A percentile compares a stretch with the other conserved stretches of the same genome.
Evolutionary conservation across 345 rosid species (phyloP).

Genomic region (Erucastrum elatum): DNA sequence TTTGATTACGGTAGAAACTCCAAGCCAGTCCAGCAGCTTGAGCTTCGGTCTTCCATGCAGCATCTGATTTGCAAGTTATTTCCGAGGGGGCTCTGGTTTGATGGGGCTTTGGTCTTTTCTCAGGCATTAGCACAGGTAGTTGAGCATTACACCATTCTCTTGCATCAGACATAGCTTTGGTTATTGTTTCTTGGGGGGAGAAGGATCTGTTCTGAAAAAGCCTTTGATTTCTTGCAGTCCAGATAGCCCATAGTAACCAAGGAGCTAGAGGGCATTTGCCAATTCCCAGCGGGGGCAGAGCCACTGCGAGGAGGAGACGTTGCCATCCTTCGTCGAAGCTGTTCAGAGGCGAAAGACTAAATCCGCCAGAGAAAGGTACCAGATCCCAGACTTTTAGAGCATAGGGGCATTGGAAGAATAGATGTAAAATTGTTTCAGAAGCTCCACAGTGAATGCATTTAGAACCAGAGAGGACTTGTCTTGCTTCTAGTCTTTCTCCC

Average conservation of each 20-base stretch:
- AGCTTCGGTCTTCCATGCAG: background rate
- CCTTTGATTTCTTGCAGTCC: background rate
- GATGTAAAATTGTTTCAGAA: background rate
- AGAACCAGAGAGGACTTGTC: background rate
- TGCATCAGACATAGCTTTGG: background rate
- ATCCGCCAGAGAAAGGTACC: background rate
- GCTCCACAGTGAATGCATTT: background rate
- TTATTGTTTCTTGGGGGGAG: background rate
- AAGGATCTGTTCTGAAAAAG: background rate
- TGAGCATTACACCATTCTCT: background rate
- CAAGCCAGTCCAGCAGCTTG: background rate
- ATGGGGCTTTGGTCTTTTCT: too few species aligned
- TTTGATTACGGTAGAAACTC: background rate
- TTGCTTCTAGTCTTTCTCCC: background rate
- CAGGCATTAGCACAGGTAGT: background rate
- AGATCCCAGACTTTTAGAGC: background rate
- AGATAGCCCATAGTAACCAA: background rate
- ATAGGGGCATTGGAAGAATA: background rate
- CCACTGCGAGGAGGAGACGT: background rate
- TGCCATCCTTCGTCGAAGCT: background rate
- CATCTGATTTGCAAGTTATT: background rate
- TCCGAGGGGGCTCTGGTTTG: background rate
- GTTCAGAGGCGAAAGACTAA: background rate
- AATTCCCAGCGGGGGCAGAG: background rate
- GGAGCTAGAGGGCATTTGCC: background rate